Evolutionary conservation across 1,284 basidiomycete species (phyloP), one percentile per base, ranked within the genome.

Genomic region (Ustilago loliicola): DNA sequence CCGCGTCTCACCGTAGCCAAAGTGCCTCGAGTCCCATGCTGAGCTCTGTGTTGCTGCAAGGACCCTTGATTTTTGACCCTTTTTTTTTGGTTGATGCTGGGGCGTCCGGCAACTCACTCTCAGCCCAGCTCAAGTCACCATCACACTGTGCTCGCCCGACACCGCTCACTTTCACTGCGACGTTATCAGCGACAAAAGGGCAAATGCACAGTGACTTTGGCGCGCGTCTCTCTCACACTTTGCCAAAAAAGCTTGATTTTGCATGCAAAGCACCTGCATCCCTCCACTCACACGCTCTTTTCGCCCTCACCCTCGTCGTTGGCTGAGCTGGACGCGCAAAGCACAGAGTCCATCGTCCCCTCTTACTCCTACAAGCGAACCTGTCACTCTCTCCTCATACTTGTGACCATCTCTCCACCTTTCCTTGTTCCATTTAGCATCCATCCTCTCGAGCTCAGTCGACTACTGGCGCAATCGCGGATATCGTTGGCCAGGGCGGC

Each of bases 121-220:
- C 42, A 21, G 34, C 34, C 34, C 42, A 40, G 38, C 15, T 40
- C 17, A 15, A 40, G 38, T 6, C 38, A 40, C 7, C 38, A 40
- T 34, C 32, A 34, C 30, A 29, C 29, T 53, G 38, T 47, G 54
- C 61, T 63, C 61, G 61, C 47, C 61, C 45, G 61, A 59, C 63
- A 59, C 30, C 32, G 32, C 32, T 34, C 32, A 34, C 32, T 7
- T 3, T 38, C 3, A 38, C 7, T 38, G 36, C 36, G 17, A 38
- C 36, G 36, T 36, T 15, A 13, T 42, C 50, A 47, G 11, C 13
- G 40, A 23, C 7, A 50, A 32, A 27, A 30, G 56, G 56, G 51
- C 34, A 45, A 25, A 62, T 60, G 67, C 61, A 64, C 57, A 48
- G 61, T 61, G 61, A 61, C 61, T 61, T 70, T 45, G 51, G 67